phyloP scores from a whole-genome alignment of 495 filamentous ascomycete genomes.

The Choiromyces venosus region DNA sequence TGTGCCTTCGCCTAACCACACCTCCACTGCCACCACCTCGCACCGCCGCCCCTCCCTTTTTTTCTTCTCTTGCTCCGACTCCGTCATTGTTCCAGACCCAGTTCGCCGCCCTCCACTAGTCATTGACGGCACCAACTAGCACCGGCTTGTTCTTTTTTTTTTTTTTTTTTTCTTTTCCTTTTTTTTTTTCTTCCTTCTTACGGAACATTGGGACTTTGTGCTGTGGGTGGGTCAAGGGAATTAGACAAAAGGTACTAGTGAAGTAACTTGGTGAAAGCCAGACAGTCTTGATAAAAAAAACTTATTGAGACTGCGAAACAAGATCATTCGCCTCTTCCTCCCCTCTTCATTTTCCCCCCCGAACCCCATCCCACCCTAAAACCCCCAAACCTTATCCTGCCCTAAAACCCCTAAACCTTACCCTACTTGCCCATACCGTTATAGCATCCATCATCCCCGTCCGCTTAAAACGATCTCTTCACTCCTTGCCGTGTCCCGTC shows the following conservation, averaged over 20 bases:
- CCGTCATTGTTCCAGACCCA: neutral
- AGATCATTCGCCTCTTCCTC: neutral
- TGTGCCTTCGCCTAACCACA: neutral
- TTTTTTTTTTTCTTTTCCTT: neutral
- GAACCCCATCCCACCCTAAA: neutral
- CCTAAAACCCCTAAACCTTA: neutral
- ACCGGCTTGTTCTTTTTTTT: neutral
- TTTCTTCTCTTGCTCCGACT: neutral
- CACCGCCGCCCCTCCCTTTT: neutral
- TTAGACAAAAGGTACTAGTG: slow-evolving; percentile 3
- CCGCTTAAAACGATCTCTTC: neutral
- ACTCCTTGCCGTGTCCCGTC: slow-evolving; percentile 1
- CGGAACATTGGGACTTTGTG: slow-evolving; percentile 1
- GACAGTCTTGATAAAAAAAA: neutral
- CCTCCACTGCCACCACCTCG: neutral
- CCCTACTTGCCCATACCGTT: neutral
- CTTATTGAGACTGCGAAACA: slow-evolving; percentile 1
- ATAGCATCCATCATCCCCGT: slow-evolving; percentile 1
- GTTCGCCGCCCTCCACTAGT: slow-evolving; percentile 1
- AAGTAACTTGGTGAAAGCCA: neutral
- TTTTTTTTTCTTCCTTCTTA: neutral
- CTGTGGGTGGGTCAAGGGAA: neutral
- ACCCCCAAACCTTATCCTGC: neutral
- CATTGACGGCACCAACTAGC: neutral
- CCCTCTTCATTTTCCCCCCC: neutral